Evolutionary conservation across 345 rosid species (phyloP), one percentile per base, ranked within the genome.

Genomic region (Streptanthus diversifolius): DNA sequence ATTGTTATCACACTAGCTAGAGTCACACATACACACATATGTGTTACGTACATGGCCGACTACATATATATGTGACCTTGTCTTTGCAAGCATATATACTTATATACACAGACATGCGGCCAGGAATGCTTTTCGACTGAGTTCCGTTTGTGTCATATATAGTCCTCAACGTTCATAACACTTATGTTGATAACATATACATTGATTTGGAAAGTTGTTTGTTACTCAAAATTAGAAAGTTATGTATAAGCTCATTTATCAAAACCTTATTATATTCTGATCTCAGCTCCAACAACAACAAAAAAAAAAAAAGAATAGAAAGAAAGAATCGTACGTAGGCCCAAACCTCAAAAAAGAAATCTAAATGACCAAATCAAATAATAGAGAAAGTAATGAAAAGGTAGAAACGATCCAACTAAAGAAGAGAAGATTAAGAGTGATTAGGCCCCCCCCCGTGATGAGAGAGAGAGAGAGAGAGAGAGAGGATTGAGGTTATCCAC

Each of bases 401-500:
- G 36, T n/a, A 8, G 15, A 52, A 51, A 51, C 15, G 8, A 49
- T 62, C 44, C 53, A 52, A 62, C 41, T 5, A 63, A 72, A 72
- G 54, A 15, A 49, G 10, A 59, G 51, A 48, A 53, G 41, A 47
- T 59, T 19, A 67, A 73, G 71, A 72, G 64, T 53, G 57, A 21
- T 75, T 33, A 36, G 64, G 70, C 60, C 81, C 19, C 24, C 35
- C 60, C 80, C 12, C 21, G 40, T 61, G 22, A 47, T 41, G 19
- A 53, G 15, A 59, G 14, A 3, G 5, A 9, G 9, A 17, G 57
- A 24, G 53, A 19, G 0, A 41, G 13, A 22, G 39, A 12, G 19
- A 41, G 5, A 47, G 37, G 19, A 12, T 36, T 53, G 5, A 47
- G 37, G 19, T 73, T 79, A 80, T 81, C 83, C 78, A 57, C 36